Base-by-base conservation (phyloP, 805 yeast species). In the Candida hungchunana region DNA sequence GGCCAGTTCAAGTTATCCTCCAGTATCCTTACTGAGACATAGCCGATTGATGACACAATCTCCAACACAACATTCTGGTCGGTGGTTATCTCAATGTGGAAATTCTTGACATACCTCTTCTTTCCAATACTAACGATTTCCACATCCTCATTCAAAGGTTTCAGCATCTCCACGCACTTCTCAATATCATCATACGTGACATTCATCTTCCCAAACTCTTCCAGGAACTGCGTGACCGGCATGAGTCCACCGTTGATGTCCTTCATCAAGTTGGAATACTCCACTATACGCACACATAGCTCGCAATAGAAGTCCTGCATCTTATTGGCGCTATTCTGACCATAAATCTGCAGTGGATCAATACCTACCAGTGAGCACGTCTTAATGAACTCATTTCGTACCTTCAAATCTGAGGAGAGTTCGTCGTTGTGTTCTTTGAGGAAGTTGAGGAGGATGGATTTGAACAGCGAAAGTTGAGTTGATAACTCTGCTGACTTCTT, bases 171-270 rank as follows among this genome's bases (percentile, higher is more conserved):
- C 8, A 87, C 64, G 0, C 89, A 69, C 15, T 66, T 64, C 28
- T 67, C 66, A 3, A 87, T 60, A 47, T 87, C 95, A 1, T 56
- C 58, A 23, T 67, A 71, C 1, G 56, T 56, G 15, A 63, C 61
- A 20, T 32, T 29, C 44, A 40, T 51, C 37, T 60, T 47, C 34
- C 55, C 52, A 15, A 65, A 53, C 11, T 62, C 48, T 5, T 53
- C 51, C 14, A 67, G 51, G 19, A 82, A 58, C 39, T 78, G 82
- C 25, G 73, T 66, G 18, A 85, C 63, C 0, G 84, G 66, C 16
- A 88, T 72, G 11, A 87, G 64, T 1, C 97, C 97, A 12, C 97
- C 97, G 53, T 86, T 89, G 41, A 79, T 62, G 38, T 73, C 79
- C 44, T 80, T 62, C 3, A 90, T 82, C 17, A 68, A 66, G 36